Percentiles rank a stretch among this genome's conserved stretches.
Conservation (phyloP, 495 filamentous ascomycete species). For the Massariosphaeria phaeospora region DNA sequence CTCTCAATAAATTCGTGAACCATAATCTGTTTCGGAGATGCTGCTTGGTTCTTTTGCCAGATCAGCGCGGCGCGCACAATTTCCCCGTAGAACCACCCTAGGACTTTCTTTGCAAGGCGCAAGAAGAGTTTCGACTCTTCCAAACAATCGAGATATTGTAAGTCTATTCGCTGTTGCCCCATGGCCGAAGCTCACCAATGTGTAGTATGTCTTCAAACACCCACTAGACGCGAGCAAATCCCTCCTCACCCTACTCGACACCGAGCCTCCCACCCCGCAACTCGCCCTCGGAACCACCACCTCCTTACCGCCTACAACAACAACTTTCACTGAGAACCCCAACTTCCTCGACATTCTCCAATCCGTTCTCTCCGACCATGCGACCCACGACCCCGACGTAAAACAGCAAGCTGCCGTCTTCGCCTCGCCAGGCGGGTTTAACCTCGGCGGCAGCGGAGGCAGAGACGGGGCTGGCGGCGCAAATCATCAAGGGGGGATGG, state of each 20-base stretch:
- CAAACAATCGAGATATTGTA: constrained; percentile 53
- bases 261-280: constrained; percentile 59
- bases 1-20: background rate
- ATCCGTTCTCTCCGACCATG: constrained; percentile 64
- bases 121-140: constrained; percentile 48
- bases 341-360: constrained; percentile 72
- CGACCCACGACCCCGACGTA: constrained; percentile 64
- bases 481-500: constrained; percentile 75
- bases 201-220: constrained; percentile 67
- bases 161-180: constrained; percentile 27
- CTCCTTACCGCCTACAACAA: constrained; percentile 67
- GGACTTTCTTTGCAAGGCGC: constrained; percentile 4
- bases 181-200: constrained; percentile 11
- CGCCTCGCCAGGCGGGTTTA: constrained; percentile 70
- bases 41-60: constrained; percentile 1
- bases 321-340: constrained; percentile 71
- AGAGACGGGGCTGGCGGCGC: constrained; percentile 62
- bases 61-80: background rate
- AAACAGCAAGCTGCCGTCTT: constrained; percentile 72
- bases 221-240: constrained; percentile 44
- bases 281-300: constrained; percentile 74
- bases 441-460: constrained; percentile 53
- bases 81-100: background rate
- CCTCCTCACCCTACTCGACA: constrained; percentile 71
- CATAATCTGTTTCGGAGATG: constrained; percentile 2